A percentile compares a stretch with the other conserved stretches of the same genome.
phyloP scores from a whole-genome alignment of 2,329 filamentous ascomycete species.

The Xylogone sp. region DNA sequence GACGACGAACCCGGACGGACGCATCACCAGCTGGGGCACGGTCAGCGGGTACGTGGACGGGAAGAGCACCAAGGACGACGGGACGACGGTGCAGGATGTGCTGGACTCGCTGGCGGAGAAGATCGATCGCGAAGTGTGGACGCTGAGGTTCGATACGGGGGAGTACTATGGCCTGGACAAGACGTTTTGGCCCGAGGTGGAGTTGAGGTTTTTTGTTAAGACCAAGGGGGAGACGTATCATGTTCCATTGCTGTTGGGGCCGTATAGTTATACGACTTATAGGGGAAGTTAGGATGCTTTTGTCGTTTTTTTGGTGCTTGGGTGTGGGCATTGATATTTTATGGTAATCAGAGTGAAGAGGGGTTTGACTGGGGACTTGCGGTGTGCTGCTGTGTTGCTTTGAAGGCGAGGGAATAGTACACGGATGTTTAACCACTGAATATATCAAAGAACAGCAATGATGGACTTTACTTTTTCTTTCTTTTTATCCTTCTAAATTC shows the following conservation, averaged over 20 bases:
- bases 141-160: slow-evolving; percentile 68
- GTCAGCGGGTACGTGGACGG: slow-evolving; percentile 13
- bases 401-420: not conserved
- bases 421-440: slow-evolving; percentile 1
- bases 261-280: slow-evolving; percentile 81
- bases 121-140: slow-evolving; percentile 46
- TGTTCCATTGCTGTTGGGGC: slow-evolving; percentile 72
- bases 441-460: no score
- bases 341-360: no score
- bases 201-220: slow-evolving; percentile 48
- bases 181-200: slow-evolving; percentile 54
- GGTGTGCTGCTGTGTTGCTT: not conserved
- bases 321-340: no score
- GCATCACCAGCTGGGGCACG: slow-evolving; percentile 64
- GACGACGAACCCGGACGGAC: slow-evolving; percentile 73
- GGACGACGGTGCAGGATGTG: slow-evolving; percentile 54
- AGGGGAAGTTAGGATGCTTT: slow-evolving; percentile 56
- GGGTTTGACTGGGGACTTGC: not conserved
- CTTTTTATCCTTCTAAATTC: no score
- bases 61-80: slow-evolving; percentile 50
- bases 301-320: no score
- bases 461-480: no score
- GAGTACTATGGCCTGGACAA: slow-evolving; percentile 64
- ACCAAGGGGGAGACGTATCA: slow-evolving; percentile 64
- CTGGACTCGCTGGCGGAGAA: slow-evolving; percentile 32